Evolutionary conservation across 2,329 filamentous ascomycete genomes (phyloP), one percentile per base, ranked within the genome.

Genomic region (Alternaria angustiovoidea): DNA sequence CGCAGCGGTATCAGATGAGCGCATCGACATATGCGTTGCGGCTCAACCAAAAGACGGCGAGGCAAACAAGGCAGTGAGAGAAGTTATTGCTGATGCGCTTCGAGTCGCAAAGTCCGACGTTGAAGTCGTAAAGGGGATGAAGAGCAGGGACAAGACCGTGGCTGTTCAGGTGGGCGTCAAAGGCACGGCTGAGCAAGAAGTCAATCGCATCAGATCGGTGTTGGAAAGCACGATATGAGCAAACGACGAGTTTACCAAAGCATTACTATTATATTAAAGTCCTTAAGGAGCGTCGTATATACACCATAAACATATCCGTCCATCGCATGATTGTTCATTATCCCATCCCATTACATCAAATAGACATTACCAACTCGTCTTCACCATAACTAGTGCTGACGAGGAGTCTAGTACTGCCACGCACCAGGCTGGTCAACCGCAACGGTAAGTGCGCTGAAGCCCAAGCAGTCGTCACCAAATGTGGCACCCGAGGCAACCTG

Each of bases 21-120:
- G 79, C 2, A 83, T 92, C 47, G 85, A 90, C 61, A 75, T 93
- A 1, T 89, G 88, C 48, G 89, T 92, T 2, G 79, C 89, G 0
- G 89, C 88, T 0, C 88, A 85, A 64, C 83, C 90, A 11, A 83
- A 84, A 61, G 88, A 91, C 14, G 89, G 89, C 14, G 88, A 91
- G 71, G 87, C 90, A 5, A 92, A 92, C 72, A 86, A 85, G 71
- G 89, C 89, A 5, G 87, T 91, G 2, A 78, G 87, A 49, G 81
- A 84, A 38, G 78, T 92, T 5, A 79, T 93, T 56, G 88, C 89
- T 64, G 80, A 87, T 86, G 81, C 83, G 6, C 81, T 92, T 2
- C 81, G 81, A 2, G 80, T 89, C 7, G 85, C 89, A 30, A 91
- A 89, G 71, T 88, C 89, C 1, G 83, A 87, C 61, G 77, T 92